phyloP scores from a whole-genome alignment of 257 asterid genomes.

The Mitragyna speciosa region DNA sequence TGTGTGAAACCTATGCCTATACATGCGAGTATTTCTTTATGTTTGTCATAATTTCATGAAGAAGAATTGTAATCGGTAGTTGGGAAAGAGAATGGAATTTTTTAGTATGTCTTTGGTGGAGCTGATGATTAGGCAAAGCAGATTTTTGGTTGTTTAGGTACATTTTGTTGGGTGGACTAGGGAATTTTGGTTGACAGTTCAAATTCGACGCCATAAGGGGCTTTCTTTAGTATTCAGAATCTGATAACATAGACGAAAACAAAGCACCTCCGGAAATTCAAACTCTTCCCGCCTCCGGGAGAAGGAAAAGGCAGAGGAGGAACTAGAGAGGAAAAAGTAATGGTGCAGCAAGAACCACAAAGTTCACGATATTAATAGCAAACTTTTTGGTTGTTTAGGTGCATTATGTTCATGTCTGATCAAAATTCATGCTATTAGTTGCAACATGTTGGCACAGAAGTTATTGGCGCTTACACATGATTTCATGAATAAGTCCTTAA shows the following conservation, averaged over 20 bases:
- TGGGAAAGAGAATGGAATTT: neutral
- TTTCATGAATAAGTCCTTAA: neutral
- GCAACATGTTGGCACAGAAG: neutral
- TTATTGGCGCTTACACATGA: neutral
- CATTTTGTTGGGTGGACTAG: neutral
- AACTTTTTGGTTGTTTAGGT: neutral
- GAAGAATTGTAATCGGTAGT: neutral
- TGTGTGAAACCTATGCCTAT: neutral
- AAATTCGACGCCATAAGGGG: conserved; percentile 23
- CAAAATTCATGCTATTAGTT: neutral
- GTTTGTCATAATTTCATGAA: neutral
- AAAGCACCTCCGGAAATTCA: neutral
- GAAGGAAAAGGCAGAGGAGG: neutral
- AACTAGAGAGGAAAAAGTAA: neutral
- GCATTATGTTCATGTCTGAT: neutral
- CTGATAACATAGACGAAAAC: neutral
- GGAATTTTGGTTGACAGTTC: conserved; percentile 25
- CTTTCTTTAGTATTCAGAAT: neutral
- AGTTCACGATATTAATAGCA: too few species aligned
- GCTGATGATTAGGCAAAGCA: conserved; percentile 1
- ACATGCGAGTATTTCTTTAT: neutral
- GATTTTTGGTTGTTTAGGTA: neutral
- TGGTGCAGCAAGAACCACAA: neutral
- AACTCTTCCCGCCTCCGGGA: neutral
- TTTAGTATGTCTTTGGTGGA: conserved; percentile 20